Evolutionary conservation across 441 rosid genomes (phyloP).

Genomic region (Arabidopsis lyrata): DNA sequence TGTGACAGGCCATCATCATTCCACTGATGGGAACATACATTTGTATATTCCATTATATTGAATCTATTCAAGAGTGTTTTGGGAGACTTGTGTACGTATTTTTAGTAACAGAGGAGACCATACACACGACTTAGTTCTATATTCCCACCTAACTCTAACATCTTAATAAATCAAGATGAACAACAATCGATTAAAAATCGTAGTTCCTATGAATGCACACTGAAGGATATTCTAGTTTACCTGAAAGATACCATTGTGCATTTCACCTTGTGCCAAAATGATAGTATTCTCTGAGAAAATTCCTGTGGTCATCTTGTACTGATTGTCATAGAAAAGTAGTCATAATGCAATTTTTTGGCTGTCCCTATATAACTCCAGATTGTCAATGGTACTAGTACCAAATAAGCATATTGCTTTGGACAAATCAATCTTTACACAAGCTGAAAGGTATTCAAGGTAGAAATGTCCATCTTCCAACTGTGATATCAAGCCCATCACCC

Average conservation of each 20-base stretch:
- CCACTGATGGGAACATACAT: neutral
- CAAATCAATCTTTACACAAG: slow-evolving; percentile 86
- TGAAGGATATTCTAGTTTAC: slow-evolving; percentile 40
- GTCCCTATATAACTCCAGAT: too few species aligned
- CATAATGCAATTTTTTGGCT: neutral
- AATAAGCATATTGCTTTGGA: too few species aligned
- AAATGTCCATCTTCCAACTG: slow-evolving; percentile 98
- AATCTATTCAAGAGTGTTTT: neutral
- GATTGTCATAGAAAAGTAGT: slow-evolving; percentile 57
- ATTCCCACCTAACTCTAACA: slow-evolving; percentile 25
- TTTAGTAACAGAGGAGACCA: neutral
- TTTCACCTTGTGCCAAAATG: slow-evolving; percentile 89
- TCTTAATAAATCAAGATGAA: neutral
- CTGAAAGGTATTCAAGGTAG: slow-evolving; percentile 88
- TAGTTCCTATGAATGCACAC: neutral
- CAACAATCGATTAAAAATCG: neutral
- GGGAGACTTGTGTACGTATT: neutral
- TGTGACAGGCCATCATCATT: neutral
- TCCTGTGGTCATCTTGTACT: slow-evolving; percentile 86
- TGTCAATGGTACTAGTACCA: too few species aligned
- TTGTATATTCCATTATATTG: slow-evolving; percentile 9
- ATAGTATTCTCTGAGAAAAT: slow-evolving; percentile 90
- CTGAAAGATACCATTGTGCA: slow-evolving; percentile 87
- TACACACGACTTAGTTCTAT: slow-evolving; percentile 9
- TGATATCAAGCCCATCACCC: slow-evolving; percentile 96